Evolutionary conservation across 2,329 filamentous ascomycete species (phyloP).

Genomic region (Fusarium sp.): DNA sequence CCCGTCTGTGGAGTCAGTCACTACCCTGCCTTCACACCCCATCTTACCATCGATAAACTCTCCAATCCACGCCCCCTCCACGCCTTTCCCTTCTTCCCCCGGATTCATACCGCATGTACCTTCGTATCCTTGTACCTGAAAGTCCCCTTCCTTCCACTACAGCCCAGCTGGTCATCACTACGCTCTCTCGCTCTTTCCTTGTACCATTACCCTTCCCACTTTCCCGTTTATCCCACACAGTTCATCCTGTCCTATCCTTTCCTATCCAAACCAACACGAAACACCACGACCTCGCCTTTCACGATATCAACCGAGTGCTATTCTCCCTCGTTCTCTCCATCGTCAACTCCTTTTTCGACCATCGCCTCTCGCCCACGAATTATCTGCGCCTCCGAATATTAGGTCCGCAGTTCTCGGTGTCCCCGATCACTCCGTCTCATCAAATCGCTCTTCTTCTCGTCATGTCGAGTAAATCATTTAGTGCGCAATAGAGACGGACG

Average conservation of each 20-base stretch:
- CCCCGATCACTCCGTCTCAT: conserved; percentile 30
- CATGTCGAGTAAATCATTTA: conserved; percentile 47
- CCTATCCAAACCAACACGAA: conserved; percentile 36
- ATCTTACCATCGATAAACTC: conserved; percentile 4
- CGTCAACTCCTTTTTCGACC: background rate
- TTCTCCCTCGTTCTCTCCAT: background rate
- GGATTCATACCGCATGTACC: conserved; percentile 39
- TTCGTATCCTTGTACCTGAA: conserved; percentile 39
- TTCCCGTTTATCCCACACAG: conserved; percentile 41
- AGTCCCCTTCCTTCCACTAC: conserved; percentile 22
- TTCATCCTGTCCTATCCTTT: conserved; percentile 22
- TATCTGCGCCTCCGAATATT: conserved; percentile 9
- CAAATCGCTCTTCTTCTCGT: conserved; percentile 29
- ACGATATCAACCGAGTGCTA: conserved; percentile 35
- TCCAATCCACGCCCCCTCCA: conserved; percentile 32
- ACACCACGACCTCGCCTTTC: conserved; percentile 40
- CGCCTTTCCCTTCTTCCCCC: conserved; percentile 37
- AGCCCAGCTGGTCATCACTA: conserved; percentile 37
- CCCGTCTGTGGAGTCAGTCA: conserved; percentile 22
- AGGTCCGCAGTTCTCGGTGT: conserved; percentile 14
- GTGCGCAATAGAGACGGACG: conserved; percentile 51
- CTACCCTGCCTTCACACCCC: conserved; percentile 7
- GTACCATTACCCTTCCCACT: conserved; percentile 41
- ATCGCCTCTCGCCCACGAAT: background rate
- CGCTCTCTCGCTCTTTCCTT: conserved; percentile 36